Percentiles rank a stretch among this genome's conserved stretches.
Evolutionary conservation across 2,329 filamentous ascomycete species (phyloP).

Genomic region (Immersiporthe knoxdaviesiana): DNA sequence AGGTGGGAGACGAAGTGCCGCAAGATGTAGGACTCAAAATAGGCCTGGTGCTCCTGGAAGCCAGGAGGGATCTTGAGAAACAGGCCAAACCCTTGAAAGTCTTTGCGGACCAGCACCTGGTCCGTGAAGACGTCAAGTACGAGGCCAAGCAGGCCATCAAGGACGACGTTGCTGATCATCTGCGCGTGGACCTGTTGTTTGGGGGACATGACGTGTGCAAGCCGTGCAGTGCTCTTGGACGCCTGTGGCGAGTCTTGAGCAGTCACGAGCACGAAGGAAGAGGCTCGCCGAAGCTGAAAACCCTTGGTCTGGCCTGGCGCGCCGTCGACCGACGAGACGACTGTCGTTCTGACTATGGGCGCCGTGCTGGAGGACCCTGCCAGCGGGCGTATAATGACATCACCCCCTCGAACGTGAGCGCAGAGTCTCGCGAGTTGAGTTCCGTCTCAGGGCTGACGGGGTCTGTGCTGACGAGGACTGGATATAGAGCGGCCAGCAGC

Average conservation of each 20-base stretch:
- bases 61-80: slow-evolving; percentile 89
- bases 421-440: slow-evolving; percentile 79
- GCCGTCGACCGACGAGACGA: slow-evolving; percentile 53
- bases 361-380: slow-evolving; percentile 61
- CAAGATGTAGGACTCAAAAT: slow-evolving; percentile 90
- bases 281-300: slow-evolving; percentile 74
- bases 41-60: slow-evolving; percentile 91
- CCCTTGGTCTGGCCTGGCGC: slow-evolving; percentile 51
- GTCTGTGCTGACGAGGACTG: slow-evolving; percentile 85
- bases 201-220: slow-evolving; percentile 66
- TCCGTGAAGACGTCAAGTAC: slow-evolving; percentile 82
- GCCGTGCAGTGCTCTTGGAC: slow-evolving; percentile 59
- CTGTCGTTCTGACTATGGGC: slow-evolving; percentile 76
- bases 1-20: slow-evolving; percentile 74
- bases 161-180: slow-evolving; percentile 67
- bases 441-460: slow-evolving; percentile 82
- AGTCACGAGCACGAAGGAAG: slow-evolving; percentile 88
- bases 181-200: slow-evolving; percentile 54
- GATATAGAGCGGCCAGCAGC: slow-evolving; percentile 80
- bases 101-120: slow-evolving; percentile 82
- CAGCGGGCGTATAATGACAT: slow-evolving; percentile 80
- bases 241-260: slow-evolving; percentile 63
- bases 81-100: slow-evolving; percentile 85
- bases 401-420: slow-evolving; percentile 84
- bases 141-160: slow-evolving; percentile 77